Conservation (phyloP, 202 grass and related monocot genomes). For the Sporobolus alterniflorus region DNA sequence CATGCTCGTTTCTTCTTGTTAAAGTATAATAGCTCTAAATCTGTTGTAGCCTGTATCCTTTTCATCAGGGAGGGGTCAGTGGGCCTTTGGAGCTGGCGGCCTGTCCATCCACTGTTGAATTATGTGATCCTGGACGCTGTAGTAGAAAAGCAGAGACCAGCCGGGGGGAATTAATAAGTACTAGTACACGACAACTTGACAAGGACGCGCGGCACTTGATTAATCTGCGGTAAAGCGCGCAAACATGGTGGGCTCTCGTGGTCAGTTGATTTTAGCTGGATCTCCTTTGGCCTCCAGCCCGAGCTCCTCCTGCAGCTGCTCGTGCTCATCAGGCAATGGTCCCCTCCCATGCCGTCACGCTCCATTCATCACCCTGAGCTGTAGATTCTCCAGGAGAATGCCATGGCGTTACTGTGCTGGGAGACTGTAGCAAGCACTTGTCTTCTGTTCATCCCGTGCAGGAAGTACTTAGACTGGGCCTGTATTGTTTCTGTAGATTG, state of each 20-base stretch:
- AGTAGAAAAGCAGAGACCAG: no score
- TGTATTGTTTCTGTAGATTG: neutral
- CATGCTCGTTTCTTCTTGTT: no score
- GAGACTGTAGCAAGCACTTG: neutral
- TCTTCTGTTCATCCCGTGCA: neutral
- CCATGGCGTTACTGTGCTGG: neutral
- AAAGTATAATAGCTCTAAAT: no score
- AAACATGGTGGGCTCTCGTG: conserved; percentile 36
- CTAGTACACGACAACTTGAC: conserved; percentile 9
- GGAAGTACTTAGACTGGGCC: neutral
- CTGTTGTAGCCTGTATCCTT: no score
- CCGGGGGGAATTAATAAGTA: no score
- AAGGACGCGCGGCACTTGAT: conserved; percentile 31
- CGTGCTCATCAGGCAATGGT: conserved; percentile 15
- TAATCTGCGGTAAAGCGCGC: conserved; percentile 2
- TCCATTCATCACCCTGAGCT: conserved; percentile 6
- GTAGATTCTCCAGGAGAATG: conserved; percentile 29
- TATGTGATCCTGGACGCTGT: no score
- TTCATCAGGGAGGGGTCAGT: no score
- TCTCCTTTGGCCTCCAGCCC: conserved; percentile 38
- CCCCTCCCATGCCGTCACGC: conserved; percentile 10
- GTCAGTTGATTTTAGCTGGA: conserved; percentile 31
- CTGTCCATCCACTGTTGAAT: no score
- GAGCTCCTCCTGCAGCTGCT: conserved; percentile 16
- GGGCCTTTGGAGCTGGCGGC: no score